phyloP scores from a whole-genome alignment of 805 yeast genomes.

The Metschnikowia lunata region DNA sequence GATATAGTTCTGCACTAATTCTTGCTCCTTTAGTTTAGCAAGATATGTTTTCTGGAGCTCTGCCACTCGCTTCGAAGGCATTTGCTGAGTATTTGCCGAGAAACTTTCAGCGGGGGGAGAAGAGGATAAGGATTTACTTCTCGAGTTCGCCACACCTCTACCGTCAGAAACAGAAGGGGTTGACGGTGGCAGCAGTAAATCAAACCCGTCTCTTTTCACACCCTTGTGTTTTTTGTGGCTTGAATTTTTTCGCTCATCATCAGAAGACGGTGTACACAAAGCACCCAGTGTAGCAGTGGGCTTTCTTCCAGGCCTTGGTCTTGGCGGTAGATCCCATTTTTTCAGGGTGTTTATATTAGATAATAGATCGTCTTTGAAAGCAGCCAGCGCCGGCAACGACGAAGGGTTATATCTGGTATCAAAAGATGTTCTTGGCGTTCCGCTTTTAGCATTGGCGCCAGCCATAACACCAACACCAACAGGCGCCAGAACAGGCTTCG shows the following conservation, averaged over 20 bases:
- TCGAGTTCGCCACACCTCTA: neutral
- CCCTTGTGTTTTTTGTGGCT: neutral
- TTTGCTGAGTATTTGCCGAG: neutral
- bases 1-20: conserved; percentile 38
- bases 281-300: conserved; percentile 23
- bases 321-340: conserved; percentile 80
- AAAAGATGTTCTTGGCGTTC: conserved; percentile 24
- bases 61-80: conserved; percentile 14
- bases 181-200: neutral
- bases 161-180: neutral
- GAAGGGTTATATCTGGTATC: conserved; percentile 18
- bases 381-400: conserved; percentile 2
- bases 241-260: conserved; percentile 3
- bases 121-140: neutral
- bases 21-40: conserved; percentile 39
- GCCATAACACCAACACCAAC: conserved; percentile 11
- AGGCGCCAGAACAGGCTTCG: conserved; percentile 17
- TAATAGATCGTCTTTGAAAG: conserved; percentile 3
- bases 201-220: neutral
- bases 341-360: conserved; percentile 54
- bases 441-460: conserved; percentile 19
- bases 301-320: conserved; percentile 72
- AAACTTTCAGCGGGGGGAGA: neutral
- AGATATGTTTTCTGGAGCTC: conserved; percentile 31
- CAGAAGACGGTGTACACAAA: conserved; percentile 1